phyloP scores from a whole-genome alignment of 176 grass and related monocot genomes.

The Dendrocalamus sinicus region DNA sequence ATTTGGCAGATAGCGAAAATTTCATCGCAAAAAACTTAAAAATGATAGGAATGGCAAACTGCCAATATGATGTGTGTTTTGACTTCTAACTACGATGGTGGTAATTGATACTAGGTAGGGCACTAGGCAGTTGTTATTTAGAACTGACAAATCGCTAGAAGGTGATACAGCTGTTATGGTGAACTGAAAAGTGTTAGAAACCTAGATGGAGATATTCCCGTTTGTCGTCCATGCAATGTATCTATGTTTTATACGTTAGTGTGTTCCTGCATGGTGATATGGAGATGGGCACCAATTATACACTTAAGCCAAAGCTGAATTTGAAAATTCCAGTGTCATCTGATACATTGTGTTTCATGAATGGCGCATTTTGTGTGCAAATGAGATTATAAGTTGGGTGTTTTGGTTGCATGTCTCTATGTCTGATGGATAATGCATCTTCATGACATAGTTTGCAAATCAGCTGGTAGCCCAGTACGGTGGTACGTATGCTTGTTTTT shows the following conservation, averaged over 20 bases:
- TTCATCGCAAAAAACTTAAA: neutral
- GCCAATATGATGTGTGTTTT: neutral
- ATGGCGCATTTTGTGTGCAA: neutral
- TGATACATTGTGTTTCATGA: neutral
- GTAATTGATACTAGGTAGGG: neutral
- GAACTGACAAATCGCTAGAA: neutral
- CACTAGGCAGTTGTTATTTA: neutral
- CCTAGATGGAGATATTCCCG: neutral
- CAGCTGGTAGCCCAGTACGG: neutral
- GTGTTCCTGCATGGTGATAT: slow-evolving; percentile 1
- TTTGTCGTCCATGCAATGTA: neutral
- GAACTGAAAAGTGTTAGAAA: neutral
- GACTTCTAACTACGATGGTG: neutral
- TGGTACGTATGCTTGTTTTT: neutral
- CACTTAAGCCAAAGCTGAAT: neutral
- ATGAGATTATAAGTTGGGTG: neutral
- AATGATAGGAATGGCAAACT: neutral
- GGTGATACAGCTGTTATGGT: neutral
- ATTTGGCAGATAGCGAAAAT: slow-evolving; percentile 19
- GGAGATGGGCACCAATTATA: neutral
- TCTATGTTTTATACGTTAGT: neutral
- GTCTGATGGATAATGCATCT: neutral
- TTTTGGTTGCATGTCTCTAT: neutral
- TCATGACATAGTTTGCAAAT: neutral
- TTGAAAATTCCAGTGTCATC: neutral